phyloP scores from a whole-genome alignment of 768 basidiomycete genomes.

The Rhodotorula taiwanensis region DNA sequence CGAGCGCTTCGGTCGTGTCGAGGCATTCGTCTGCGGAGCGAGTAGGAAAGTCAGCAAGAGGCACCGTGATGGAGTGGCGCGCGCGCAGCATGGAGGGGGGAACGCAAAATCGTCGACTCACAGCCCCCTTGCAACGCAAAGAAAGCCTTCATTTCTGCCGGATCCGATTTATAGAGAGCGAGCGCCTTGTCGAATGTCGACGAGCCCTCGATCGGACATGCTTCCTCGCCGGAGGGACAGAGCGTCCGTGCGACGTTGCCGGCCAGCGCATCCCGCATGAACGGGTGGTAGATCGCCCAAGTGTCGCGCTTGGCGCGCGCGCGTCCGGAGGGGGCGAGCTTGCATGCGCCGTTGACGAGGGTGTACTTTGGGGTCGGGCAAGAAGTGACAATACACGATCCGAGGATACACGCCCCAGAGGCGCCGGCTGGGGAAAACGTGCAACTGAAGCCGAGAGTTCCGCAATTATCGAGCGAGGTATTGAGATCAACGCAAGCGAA shows the following conservation, averaged over 20 bases:
- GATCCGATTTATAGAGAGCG: slow-evolving; percentile 6
- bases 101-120: not conserved
- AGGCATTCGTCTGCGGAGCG: slow-evolving; percentile 44
- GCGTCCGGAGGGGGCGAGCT: not conserved
- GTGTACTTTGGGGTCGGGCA: slow-evolving; percentile 12
- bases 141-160: not conserved
- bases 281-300: not conserved
- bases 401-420: not conserved
- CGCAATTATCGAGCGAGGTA: slow-evolving; percentile 13
- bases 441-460: slow-evolving; percentile 1
- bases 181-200: slow-evolving; percentile 5
- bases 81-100: not conserved
- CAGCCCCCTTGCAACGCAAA: slow-evolving; percentile 2
- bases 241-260: too few species aligned
- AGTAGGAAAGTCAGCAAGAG: not conserved
- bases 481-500: not conserved
- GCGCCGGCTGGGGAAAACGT: slow-evolving; percentile 6
- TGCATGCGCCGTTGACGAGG: slow-evolving; percentile 6
- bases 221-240: slow-evolving; percentile 24
- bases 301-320: slow-evolving; percentile 17
- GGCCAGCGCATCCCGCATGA: too few species aligned
- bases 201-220: slow-evolving; percentile 27
- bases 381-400: not conserved
- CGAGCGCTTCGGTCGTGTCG: slow-evolving; percentile 57
- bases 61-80: not conserved